A percentile compares a stretch with the other conserved stretches of the same genome.
Conservation (phyloP, 2,329 filamentous ascomycete species). For the Aciculosporium take region DNA sequence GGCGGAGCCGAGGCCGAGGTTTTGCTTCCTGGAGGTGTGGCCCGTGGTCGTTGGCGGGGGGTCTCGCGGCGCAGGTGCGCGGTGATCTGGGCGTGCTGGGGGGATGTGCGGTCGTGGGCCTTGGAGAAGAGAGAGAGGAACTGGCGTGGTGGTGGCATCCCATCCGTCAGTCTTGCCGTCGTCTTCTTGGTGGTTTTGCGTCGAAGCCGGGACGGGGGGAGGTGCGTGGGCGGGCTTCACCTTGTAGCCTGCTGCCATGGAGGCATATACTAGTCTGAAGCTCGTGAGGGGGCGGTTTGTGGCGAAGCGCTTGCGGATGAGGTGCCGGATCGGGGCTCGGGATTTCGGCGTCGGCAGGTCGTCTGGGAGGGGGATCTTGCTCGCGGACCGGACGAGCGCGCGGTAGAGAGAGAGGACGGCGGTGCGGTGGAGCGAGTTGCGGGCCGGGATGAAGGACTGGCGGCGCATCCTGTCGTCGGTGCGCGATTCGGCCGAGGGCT, state of each 20-base stretch:
- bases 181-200: too few relatives aligned
- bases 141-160: conserved; percentile 5
- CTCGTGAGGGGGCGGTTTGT: conserved; percentile 45
- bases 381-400: conserved; percentile 47
- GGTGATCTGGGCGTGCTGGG: conserved; percentile 28
- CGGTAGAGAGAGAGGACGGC: conserved; percentile 58
- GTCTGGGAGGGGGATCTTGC: conserved; percentile 36
- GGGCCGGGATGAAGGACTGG: conserved; percentile 29
- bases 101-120: conserved; percentile 22
- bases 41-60: conserved; percentile 9
- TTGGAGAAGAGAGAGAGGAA: conserved; percentile 27
- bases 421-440: conserved; percentile 36
- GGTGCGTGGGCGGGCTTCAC: conserved; percentile 21
- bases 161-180: too few relatives aligned
- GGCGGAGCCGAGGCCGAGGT: conserved; percentile 8
- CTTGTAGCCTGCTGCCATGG: conserved; percentile 55
- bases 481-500: neutral
- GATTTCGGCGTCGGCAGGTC: conserved; percentile 15
- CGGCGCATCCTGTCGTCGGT: conserved; percentile 15
- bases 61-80: conserved; percentile 23
- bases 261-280: conserved; percentile 42
- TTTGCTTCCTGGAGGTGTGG: too few relatives aligned
- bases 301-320: conserved; percentile 48
- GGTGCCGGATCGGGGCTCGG: conserved; percentile 21
- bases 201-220: neutral